Conservation (phyloP, 768 basidiomycete genomes). For the Rhizopogon sp. region DNA sequence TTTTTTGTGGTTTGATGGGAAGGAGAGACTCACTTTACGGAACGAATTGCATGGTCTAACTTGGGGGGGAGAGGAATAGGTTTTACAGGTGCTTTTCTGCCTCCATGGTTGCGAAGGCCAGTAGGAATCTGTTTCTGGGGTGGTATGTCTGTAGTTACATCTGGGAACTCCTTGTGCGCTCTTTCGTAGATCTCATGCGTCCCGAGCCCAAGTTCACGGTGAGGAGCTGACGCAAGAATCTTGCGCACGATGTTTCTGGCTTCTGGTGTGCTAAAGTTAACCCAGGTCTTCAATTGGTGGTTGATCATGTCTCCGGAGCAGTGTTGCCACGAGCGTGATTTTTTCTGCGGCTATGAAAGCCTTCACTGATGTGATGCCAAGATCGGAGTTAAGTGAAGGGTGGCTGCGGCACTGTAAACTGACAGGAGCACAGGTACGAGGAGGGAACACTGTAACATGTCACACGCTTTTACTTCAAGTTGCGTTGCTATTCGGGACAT, state of each 20-base stretch:
- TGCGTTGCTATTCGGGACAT: too few species aligned
- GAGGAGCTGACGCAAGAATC: constrained; percentile 2
- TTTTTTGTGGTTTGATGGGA: not conserved
- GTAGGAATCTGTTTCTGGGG: not conserved
- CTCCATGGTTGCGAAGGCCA: not conserved
- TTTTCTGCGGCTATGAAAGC: not conserved
- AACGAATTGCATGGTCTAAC: constrained; percentile 12
- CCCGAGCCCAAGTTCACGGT: constrained; percentile 5
- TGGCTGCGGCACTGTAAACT: not conserved
- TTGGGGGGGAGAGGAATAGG: constrained; percentile 7
- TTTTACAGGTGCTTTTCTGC: not conserved
- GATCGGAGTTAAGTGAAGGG: too few species aligned
- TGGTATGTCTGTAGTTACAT: not conserved
- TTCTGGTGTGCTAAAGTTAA: constrained; percentile 2
- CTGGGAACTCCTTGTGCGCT: constrained; percentile 4
- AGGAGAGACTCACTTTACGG: constrained; percentile 7
- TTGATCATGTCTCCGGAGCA: not conserved
- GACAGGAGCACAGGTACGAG: not conserved
- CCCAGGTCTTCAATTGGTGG: constrained; percentile 1
- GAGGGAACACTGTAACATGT: not conserved
- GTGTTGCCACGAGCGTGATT: not conserved
- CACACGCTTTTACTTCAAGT: too few species aligned
- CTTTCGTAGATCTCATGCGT: constrained; percentile 14
- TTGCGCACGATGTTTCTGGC: constrained; percentile 7
- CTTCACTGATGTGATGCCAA: not conserved